phyloP scores from a whole-genome alignment of 345 rosid species.

The Moringa oleifera region DNA sequence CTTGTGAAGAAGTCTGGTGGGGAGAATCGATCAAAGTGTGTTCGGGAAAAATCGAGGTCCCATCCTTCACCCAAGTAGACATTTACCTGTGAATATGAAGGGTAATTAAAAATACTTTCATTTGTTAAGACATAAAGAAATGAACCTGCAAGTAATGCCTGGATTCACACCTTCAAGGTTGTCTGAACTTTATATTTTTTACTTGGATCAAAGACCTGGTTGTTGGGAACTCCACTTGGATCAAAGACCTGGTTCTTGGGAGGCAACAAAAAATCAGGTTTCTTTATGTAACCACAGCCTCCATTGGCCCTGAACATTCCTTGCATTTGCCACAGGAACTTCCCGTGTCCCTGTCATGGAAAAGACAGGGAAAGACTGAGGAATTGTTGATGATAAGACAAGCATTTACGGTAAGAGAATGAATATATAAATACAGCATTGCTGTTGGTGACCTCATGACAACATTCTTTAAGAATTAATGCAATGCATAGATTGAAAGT shows the following conservation, averaged over 20 bases:
- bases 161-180: slow-evolving; percentile 41
- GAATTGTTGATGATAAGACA: neutral
- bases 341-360: slow-evolving; percentile 52
- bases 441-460: too few species aligned
- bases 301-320: slow-evolving; percentile 89
- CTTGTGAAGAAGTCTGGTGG: slow-evolving; percentile 79
- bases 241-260: slow-evolving; percentile 34
- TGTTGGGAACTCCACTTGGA: slow-evolving; percentile 30
- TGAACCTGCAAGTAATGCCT: neutral
- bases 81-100: slow-evolving; percentile 39
- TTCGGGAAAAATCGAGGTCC: slow-evolving; percentile 60
- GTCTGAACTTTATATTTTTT: slow-evolving; percentile 31
- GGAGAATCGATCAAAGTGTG: slow-evolving; percentile 68
- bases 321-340: slow-evolving; percentile 72
- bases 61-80: slow-evolving; percentile 83
- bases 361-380: neutral
- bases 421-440: neutral
- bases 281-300: slow-evolving; percentile 80
- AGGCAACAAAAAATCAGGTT: slow-evolving; percentile 57
- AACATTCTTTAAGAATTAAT: too few species aligned
- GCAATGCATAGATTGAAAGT: too few species aligned
- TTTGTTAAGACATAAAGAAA: slow-evolving; percentile 1
- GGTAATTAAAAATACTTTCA: slow-evolving; percentile 11
- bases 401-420: neutral
- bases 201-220: slow-evolving; percentile 46